phyloP scores from a whole-genome alignment of 2,329 filamentous ascomycete species.

The Colletotrichum somersetense region DNA sequence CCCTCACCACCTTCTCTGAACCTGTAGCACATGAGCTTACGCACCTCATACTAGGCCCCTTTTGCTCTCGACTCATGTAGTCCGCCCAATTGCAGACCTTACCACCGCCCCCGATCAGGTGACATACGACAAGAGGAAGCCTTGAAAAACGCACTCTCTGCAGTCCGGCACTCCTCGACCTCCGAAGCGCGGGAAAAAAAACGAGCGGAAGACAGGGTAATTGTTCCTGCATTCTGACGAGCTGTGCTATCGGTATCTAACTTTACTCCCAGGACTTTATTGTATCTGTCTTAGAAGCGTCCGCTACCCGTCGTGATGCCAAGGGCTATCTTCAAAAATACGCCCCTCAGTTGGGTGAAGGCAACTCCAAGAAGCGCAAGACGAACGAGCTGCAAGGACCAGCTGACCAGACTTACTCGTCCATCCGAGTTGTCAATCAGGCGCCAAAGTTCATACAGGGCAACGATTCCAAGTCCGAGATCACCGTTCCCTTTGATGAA shows the following conservation, averaged over 20 bases:
- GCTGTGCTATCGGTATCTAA: constrained; percentile 21
- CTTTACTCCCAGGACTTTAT: constrained; percentile 76
- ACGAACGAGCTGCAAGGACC: not conserved
- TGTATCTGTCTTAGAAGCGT: constrained; percentile 86
- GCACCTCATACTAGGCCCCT: constrained; percentile 19
- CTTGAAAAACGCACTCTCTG: constrained; percentile 33
- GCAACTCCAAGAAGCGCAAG: constrained; percentile 16
- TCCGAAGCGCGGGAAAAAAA: constrained; percentile 53
- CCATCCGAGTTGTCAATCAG: constrained; percentile 48
- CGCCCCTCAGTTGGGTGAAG: constrained; percentile 49
- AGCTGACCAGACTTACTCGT: constrained; percentile 40
- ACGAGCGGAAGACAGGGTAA: constrained; percentile 62
- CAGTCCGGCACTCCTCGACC: constrained; percentile 35
- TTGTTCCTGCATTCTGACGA: not conserved
- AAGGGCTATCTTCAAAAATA: constrained; percentile 93
- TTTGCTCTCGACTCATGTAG: constrained; percentile 28
- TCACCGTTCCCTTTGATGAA: constrained; percentile 47
- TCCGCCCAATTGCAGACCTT: constrained; percentile 27
- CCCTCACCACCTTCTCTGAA: not conserved
- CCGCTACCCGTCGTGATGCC: constrained; percentile 92
- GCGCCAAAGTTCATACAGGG: constrained; percentile 55
- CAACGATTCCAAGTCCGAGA: constrained; percentile 22
- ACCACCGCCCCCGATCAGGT: constrained; percentile 34
- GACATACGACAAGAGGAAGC: constrained; percentile 32
- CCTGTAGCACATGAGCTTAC: not conserved